Evolutionary conservation across 495 filamentous ascomycete genomes (phyloP).

Genomic region (Talaromyces adpressus): DNA sequence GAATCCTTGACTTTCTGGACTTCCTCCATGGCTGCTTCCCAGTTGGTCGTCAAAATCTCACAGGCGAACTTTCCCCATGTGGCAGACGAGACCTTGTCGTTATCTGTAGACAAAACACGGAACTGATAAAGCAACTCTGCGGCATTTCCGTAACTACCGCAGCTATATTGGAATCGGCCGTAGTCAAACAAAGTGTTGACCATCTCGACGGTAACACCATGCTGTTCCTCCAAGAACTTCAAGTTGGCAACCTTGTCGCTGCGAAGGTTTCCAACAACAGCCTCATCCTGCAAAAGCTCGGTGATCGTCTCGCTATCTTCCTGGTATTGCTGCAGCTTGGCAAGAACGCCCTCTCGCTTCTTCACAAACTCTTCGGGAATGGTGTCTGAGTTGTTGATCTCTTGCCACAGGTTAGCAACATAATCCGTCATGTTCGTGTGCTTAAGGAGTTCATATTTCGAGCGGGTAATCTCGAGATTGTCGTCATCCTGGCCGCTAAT

Average conservation of each 20-base stretch:
- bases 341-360: constrained; percentile 82
- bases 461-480: constrained; percentile 62
- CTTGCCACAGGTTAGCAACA: constrained; percentile 78
- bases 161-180: constrained; percentile 93
- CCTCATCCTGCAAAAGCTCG: constrained; percentile 74
- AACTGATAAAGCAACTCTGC: constrained; percentile 90
- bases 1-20: constrained; percentile 86
- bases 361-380: constrained; percentile 77
- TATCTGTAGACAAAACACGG: constrained; percentile 93
- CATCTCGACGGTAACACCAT: constrained; percentile 89
- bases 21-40: constrained; percentile 95
- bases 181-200: constrained; percentile 90
- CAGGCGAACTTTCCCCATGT: constrained; percentile 95
- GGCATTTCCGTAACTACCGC: constrained; percentile 83
- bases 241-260: constrained; percentile 97
- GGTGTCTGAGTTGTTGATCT: constrained; percentile 72
- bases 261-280: constrained; percentile 78
- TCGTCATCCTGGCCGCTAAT: constrained; percentile 51
- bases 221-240: constrained; percentile 89
- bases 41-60: constrained; percentile 87
- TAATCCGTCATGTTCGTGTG: constrained; percentile 98
- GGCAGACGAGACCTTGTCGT: constrained; percentile 88
- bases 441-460: constrained; percentile 89
- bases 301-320: constrained; percentile 80
- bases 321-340: constrained; percentile 69